phyloP scores from a whole-genome alignment of 129 eudicot species.

The Lonicera japonica region DNA sequence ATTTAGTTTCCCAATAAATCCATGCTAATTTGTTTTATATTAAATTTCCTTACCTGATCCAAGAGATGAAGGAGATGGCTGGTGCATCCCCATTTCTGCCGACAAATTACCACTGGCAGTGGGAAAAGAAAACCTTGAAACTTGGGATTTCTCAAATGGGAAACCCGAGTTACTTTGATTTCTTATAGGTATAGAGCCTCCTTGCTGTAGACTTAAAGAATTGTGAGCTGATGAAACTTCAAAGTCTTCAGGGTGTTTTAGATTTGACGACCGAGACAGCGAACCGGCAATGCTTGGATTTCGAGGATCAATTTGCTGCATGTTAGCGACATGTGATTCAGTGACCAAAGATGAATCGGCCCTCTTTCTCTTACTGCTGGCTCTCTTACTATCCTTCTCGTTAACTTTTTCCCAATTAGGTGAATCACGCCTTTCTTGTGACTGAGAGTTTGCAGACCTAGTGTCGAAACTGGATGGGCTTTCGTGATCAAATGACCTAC shows the following conservation, averaged over 20 bases:
- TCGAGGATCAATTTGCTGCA: constrained; percentile 22
- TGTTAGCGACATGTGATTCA: constrained; percentile 12
- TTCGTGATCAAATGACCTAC: constrained; percentile 37
- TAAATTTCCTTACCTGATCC: constrained; percentile 7
- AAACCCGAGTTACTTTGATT: constrained; percentile 6
- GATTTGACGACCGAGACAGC: constrained; percentile 9
- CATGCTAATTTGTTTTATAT: background rate
- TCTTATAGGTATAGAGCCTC: constrained; percentile 12
- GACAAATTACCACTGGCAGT: constrained; percentile 7
- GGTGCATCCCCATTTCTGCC: constrained; percentile 13
- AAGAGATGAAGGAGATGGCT: constrained; percentile 1
- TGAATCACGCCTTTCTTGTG: constrained; percentile 27
- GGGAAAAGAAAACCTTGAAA: constrained; percentile 13
- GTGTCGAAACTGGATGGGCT: constrained; percentile 32
- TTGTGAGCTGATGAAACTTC: constrained; percentile 23
- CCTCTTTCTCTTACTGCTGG: constrained; percentile 23
- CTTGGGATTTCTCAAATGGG: constrained; percentile 14
- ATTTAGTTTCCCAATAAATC: background rate
- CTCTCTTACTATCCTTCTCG: constrained; percentile 23
- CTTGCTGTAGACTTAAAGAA: constrained; percentile 18
- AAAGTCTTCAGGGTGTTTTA: constrained; percentile 15
- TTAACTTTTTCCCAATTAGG: constrained; percentile 22
- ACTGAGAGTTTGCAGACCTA: constrained; percentile 21
- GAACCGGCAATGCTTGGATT: constrained; percentile 10
- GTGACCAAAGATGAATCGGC: constrained; percentile 10